Evolutionary conservation across 2,329 filamentous ascomycete genomes (phyloP).

Genomic region (Falciphora oryzae): DNA sequence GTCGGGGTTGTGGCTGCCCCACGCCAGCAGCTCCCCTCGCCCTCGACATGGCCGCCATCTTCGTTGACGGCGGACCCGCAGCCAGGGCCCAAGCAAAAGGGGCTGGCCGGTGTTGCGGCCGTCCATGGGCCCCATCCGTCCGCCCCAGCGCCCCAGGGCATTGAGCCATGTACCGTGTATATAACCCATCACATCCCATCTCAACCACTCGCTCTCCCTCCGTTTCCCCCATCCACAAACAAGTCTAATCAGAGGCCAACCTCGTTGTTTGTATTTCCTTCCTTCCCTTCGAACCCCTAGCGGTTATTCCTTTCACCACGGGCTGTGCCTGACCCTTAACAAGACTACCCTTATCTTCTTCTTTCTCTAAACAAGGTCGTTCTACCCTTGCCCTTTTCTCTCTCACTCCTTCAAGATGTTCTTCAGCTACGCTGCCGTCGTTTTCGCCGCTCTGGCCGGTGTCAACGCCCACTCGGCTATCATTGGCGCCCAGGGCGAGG

Average conservation of each 20-base stretch:
- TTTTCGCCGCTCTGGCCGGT: slow-evolving; percentile 12
- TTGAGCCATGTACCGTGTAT: neutral
- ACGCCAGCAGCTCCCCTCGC: neutral
- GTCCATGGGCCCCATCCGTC: neutral
- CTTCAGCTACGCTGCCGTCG: neutral
- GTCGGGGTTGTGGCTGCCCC: neutral
- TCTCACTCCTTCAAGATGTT: slow-evolving; percentile 8
- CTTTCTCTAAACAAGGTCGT: neutral
- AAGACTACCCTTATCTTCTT: neutral
- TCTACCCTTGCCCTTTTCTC: neutral
- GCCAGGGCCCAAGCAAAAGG: neutral
- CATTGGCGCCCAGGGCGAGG: slow-evolving; percentile 14
- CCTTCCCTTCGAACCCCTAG: neutral
- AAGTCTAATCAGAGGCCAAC: slow-evolving; percentile 4
- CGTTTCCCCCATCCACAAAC: slow-evolving; percentile 7
- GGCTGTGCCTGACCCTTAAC: slow-evolving; percentile 6
- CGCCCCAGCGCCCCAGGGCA: no score
- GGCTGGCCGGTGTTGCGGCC: neutral
- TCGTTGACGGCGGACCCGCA: neutral
- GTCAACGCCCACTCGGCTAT: slow-evolving; percentile 17
- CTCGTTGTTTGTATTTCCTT: slow-evolving; percentile 9
- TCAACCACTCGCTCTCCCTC: neutral
- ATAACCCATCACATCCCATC: slow-evolving; percentile 7
- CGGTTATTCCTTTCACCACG: slow-evolving; percentile 6
- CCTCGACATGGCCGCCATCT: neutral